These are phyloP conservation scores for Pseudocercospora musae DNA, from an alignment of 2,329 filamentous ascomycete genomes.

Conservation along the genomic window DNA sequence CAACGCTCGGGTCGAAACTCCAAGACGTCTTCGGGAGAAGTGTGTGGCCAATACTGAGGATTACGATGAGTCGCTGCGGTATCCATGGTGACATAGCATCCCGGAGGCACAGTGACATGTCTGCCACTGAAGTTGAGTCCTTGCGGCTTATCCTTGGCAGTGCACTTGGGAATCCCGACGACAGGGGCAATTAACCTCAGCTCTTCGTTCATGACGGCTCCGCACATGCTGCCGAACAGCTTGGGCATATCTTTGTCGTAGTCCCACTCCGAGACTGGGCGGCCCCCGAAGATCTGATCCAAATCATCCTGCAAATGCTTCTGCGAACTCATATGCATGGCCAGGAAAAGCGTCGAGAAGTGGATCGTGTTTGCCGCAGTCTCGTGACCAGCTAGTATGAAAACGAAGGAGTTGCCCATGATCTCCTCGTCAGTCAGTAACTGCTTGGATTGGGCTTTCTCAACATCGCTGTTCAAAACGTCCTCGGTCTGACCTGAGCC, in stretches of 20 bases:
- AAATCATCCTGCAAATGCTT: constrained; percentile 66
- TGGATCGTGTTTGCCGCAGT: constrained; percentile 74
- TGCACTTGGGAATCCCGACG: constrained; percentile 67
- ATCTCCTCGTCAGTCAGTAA: constrained; percentile 62
- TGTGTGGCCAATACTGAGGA: constrained; percentile 67
- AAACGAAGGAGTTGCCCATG: constrained; percentile 64
- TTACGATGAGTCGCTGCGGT: constrained; percentile 61
- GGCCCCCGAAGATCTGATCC: constrained; percentile 59
- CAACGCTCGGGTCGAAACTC: constrained; percentile 72
- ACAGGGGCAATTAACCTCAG: constrained; percentile 71
- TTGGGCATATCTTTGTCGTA: constrained; percentile 66
- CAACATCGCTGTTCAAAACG: constrained; percentile 43
- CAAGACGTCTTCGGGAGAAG: constrained; percentile 55
- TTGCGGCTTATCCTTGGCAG: constrained; percentile 48
- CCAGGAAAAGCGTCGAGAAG: constrained; percentile 66
- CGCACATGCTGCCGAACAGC: constrained; percentile 66
- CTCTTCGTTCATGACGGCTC: constrained; percentile 74
- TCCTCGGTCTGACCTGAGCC: constrained; percentile 40
- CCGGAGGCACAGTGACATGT: constrained; percentile 57
- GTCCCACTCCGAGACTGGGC: constrained; percentile 62
- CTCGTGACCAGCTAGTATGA: constrained; percentile 72
- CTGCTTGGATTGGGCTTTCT: constrained; percentile 42
- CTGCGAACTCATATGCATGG: constrained; percentile 62
- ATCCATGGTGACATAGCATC: constrained; percentile 55
- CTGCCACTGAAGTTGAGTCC: constrained; percentile 57